Conservation (phyloP, 441 rosid genomes). For the Manihot esculenta region DNA sequence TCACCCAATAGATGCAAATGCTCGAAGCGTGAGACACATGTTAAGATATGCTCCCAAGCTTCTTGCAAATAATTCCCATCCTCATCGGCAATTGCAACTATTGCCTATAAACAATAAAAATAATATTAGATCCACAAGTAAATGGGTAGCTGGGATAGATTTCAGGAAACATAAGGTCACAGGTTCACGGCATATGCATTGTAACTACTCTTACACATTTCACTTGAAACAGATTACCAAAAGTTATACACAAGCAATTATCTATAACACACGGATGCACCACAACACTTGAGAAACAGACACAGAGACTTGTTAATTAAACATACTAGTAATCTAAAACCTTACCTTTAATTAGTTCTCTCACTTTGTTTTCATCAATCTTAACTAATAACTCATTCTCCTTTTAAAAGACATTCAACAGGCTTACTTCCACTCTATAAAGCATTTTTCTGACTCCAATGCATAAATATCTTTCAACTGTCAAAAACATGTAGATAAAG, state of each 20-base stretch:
- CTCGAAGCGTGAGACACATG: constrained; percentile 98
- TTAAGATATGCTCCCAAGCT: constrained; percentile 99
- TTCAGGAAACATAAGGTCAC: not conserved
- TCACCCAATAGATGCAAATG: constrained; percentile 99
- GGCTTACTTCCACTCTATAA: not conserved
- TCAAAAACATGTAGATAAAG: not conserved
- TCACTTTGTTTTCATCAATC: constrained; percentile 1
- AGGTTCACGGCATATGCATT: not conserved
- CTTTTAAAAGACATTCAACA: not conserved
- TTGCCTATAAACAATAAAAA: constrained; percentile 54
- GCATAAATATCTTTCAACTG: not conserved
- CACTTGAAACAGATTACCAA: not conserved
- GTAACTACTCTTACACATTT: not conserved
- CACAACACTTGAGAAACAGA: not conserved
- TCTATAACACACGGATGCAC: not conserved
- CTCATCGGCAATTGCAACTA: constrained; percentile 93
- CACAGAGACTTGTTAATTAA: not conserved
- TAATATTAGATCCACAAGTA: constrained; percentile 24
- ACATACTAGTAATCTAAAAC: not conserved
- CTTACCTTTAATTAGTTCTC: not conserved
- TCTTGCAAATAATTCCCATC: constrained; percentile 99
- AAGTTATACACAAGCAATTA: not conserved
- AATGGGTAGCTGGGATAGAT: not conserved
- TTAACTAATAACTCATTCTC: not conserved
- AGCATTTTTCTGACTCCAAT: not conserved